Base-by-base conservation (phyloP, 345 rosid genomes). In the Bruguiera sexangula region DNA sequence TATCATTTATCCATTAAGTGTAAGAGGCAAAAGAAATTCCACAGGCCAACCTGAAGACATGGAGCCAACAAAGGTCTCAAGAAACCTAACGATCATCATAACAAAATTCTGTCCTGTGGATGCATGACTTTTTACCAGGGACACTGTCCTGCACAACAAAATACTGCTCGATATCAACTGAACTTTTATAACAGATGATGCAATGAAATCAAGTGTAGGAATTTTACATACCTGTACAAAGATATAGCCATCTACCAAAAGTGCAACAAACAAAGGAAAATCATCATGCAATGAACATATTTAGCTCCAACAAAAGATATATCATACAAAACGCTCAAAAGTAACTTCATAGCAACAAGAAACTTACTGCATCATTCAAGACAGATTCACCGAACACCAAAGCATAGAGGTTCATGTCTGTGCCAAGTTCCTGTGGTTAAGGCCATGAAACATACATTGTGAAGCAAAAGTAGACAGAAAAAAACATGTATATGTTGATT, bases 311-410 rank as follows among this genome's bases (percentile, higher is more conserved):
- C 16, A 15, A 43, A 43, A 43, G 50, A 43, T 11, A 13, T 15
- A 43, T 43, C 4, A 1, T 43, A 43, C 50, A 13, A 43, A 43
- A 43, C 1, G 0, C 19, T 43, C 50, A 43, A 43, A 43, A 43
- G 6, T 9, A 60, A 7, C 39, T 52, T 11, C 43, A 53, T 61
- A 54, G 26, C 22, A 68, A 43, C 59, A 55, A 52, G 68, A 67
- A 76, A 76, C 90, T 84, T 83, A 95, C 98, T 16, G 99, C 99
- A 71, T 95, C 99, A 82, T 95, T 95, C 71, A 95, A 82, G 75
- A 95, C 99, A 24, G 97, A 95, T 86, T 95, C 99, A 61, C 99
- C 99, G 72, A 95, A 95, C 63, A 95, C 99, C 82, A 92, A 79
- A 16, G 99, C 98, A 83, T 95, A 95, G 64, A 92, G 88, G 81